Conservation (phyloP, 805 yeast species). For the Lipomyces sp. region DNA sequence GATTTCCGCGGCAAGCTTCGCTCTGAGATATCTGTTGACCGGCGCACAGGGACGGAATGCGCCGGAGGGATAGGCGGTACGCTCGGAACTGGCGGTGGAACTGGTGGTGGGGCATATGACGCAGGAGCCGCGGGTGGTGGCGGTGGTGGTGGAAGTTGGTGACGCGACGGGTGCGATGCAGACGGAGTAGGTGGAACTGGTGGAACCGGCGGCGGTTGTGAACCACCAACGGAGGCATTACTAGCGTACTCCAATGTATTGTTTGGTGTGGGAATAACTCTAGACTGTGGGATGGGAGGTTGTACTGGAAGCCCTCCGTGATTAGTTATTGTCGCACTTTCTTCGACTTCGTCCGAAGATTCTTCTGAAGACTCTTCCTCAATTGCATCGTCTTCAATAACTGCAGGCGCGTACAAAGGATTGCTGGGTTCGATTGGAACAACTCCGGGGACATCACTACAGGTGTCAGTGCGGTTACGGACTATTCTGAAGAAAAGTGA, state of each 20-base stretch:
- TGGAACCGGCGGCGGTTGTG: slow-evolving; percentile 15
- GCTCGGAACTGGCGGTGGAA: slow-evolving; percentile 25
- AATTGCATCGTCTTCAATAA: not conserved
- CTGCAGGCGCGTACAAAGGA: not conserved
- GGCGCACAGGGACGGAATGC: slow-evolving; percentile 1
- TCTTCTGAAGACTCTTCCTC: not conserved
- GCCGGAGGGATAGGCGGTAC: not conserved
- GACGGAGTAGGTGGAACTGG: slow-evolving; percentile 9
- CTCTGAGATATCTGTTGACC: slow-evolving; percentile 12
- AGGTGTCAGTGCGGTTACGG: not conserved
- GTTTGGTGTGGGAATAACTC: slow-evolving; percentile 17
- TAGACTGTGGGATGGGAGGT: slow-evolving; percentile 19
- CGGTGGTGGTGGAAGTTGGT: slow-evolving; percentile 25
- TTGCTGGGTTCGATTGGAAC: not conserved
- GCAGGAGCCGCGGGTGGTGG: slow-evolving; percentile 27
- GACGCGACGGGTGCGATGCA: not conserved
- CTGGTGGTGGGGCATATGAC: slow-evolving; percentile 26
- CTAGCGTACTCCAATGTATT: not conserved
- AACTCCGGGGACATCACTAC: not conserved
- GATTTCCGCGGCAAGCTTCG: slow-evolving; percentile 25
- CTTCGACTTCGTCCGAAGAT: slow-evolving; percentile 19
- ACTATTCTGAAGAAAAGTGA: not conserved
- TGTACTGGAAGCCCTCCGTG: slow-evolving; percentile 35
- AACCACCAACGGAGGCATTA: not conserved
- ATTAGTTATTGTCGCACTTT: slow-evolving; percentile 2